A percentile compares a stretch with the other conserved stretches of the same genome.
phyloP scores from a whole-genome alignment of 345 rosid species.

The Citrus maxima region DNA sequence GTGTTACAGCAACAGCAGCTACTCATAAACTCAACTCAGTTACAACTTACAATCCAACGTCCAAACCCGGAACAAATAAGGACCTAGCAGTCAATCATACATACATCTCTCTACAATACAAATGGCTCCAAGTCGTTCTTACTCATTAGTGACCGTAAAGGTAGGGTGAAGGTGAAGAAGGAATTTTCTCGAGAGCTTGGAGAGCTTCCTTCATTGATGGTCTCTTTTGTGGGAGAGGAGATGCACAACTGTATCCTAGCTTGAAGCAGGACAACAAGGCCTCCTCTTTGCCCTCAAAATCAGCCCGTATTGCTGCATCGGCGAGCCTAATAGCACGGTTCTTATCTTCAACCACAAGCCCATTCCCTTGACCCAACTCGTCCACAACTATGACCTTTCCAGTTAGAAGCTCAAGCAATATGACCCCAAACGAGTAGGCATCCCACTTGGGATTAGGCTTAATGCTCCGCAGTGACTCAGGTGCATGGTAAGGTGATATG shows the following conservation, averaged over 20 bases:
- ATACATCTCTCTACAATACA: constrained; percentile 25
- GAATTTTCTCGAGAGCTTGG: constrained; percentile 70
- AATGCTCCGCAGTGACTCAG: constrained; percentile 77
- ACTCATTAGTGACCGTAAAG: constrained; percentile 32
- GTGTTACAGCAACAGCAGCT: not conserved
- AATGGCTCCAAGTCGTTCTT: not conserved
- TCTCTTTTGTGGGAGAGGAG: constrained; percentile 79
- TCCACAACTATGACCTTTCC: constrained; percentile 74
- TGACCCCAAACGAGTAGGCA: constrained; percentile 75
- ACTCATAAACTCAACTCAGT: not conserved
- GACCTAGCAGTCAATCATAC: constrained; percentile 26
- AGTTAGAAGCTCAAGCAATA: constrained; percentile 70
- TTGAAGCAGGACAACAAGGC: constrained; percentile 75
- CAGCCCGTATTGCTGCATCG: constrained; percentile 64
- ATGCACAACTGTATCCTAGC: constrained; percentile 79
- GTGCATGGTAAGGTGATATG: constrained; percentile 68
- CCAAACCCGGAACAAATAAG: not conserved
- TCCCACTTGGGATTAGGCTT: constrained; percentile 94
- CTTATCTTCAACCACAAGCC: constrained; percentile 63
- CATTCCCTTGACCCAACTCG: constrained; percentile 85
- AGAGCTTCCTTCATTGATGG: constrained; percentile 78
- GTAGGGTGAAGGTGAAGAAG: constrained; percentile 35
- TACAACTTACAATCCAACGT: not conserved
- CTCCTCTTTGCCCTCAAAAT: constrained; percentile 84
- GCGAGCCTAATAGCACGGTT: constrained; percentile 62